Evolutionary conservation across 495 filamentous ascomycete species (phyloP), one percentile per base, ranked within the genome.

Genomic region (Schizothecium vesticola): DNA sequence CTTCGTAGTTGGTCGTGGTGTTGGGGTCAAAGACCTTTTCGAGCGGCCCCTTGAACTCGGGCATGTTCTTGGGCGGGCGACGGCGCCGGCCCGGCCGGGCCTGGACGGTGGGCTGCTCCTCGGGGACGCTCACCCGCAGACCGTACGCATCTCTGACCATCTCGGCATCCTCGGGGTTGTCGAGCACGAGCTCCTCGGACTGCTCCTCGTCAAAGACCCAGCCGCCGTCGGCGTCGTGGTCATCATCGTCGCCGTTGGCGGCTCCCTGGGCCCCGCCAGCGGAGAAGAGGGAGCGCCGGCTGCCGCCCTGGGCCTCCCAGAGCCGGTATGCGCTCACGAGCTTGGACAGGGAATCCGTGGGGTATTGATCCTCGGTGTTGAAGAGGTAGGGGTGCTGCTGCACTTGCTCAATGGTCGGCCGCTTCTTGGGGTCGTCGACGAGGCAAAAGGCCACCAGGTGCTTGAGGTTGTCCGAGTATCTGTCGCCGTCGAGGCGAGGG

Each of bases 11-110:
- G 25, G 69, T 43, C 19, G 67, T 56, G 22, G 69, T 70, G 64
- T 70, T 70, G 55, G 64, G 69, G 23, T 70, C 69, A 56, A 70
- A 70, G 7, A 64, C 69, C 43, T 64, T 70, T 36, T 70, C 69
- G 16, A 70, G 56, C 4, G 69, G 69, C 1, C 57, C 59, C 25
- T 63, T 70, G 61, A 67, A 62, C 25, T 59, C 55, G n/a, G 51
- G 63, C 33, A 69, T 69, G 56, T 65, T 65, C 67, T 65, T 65
- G 58, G 36, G 69, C 23, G 63, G 69, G 25, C n/a, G 61, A 12
- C 64, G 64, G 3, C 60, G 59, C 24, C 64, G 58, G 23, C 60
- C 33, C 24, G 19, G 16, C 24, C 26, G 51, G 7, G 31, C 57
- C 59, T 55, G 43, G 7, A 25, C 25, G 1, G 59, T 57, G 12